Evolutionary conservation across 768 basidiomycete genomes (phyloP), one percentile per base, ranked within the genome.

Genomic region (Russula dissimulans): DNA sequence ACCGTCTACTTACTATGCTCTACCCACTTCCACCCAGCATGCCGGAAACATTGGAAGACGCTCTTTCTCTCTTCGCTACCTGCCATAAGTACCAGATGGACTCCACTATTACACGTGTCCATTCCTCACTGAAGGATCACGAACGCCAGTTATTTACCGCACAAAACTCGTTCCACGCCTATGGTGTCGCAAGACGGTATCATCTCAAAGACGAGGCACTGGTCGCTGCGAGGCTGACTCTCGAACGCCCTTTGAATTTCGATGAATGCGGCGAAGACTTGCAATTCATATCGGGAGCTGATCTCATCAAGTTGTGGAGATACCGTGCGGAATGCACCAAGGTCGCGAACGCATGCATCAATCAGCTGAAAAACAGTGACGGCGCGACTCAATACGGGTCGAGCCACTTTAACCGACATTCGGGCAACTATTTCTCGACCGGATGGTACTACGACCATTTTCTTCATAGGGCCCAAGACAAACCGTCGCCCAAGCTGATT

Each of bases 11-110:
- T 18, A 47, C 59, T 5, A 22, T 5, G 47, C 22, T 55, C n/a
- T 55, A 55, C 11, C 59, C 53, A 18, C n/a, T 49, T 15, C 15
- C 29, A 17, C 38, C 10, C 31, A 15, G 14, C 22, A 26, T 55
- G 29, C 59, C 53, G 7, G 36, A 41, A 31, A 50, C 53, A 31
- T 1, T 60, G 8, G 59, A 60, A 44, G 53, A 50, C 15, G 34
- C 26, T 2, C 47, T 54, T 36, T 43, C 46, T 0, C 59, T 55
- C 34, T 47, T 36, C 3, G 41, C 47, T 14, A 34, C 54, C 14
- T 60, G 54, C 29, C 59, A 60, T 4, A 52, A 60, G 34, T 60
- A 60, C 17, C 47, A 60, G 48, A 55, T 60, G 59, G 47, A 55
- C 15, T 15, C 18, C 42, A 43, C 34, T 5, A 22, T 18, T 10